Percentiles rank a stretch among this genome's conserved stretches.
phyloP scores from a whole-genome alignment of 2,329 filamentous ascomycete species.

The Sarocladium oryzae region DNA sequence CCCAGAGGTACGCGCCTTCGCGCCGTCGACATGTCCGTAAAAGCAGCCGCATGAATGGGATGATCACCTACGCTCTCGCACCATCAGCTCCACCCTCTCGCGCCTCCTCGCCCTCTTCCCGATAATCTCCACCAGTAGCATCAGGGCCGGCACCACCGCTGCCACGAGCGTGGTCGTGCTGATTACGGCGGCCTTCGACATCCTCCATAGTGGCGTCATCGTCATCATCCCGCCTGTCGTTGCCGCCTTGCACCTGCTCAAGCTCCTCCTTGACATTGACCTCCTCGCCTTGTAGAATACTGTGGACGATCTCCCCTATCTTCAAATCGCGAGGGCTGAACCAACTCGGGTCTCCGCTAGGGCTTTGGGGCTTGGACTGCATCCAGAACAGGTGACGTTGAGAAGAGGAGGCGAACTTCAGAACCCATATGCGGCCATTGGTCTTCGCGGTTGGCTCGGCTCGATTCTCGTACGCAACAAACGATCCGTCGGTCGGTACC shows the following conservation, averaged over 20 bases:
- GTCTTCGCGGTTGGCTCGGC: slow-evolving; percentile 55
- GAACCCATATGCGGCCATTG: slow-evolving; percentile 84
- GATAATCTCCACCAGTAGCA: slow-evolving; percentile 85
- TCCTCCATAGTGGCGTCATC: slow-evolving; percentile 50
- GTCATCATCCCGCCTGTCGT: slow-evolving; percentile 51
- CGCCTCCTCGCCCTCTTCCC: slow-evolving; percentile 81
- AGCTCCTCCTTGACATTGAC: slow-evolving; percentile 73
- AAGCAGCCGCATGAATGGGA: slow-evolving; percentile 23
- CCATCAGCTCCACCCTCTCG: slow-evolving; percentile 94
- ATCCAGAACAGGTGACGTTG: slow-evolving; percentile 94
- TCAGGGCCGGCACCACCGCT: slow-evolving; percentile 78
- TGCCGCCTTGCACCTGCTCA: slow-evolving; percentile 44
- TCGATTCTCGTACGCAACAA: slow-evolving; percentile 68
- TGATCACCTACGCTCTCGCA: slow-evolving; percentile 92
- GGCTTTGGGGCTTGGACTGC: slow-evolving; percentile 78
- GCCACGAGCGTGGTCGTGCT: slow-evolving; percentile 43
- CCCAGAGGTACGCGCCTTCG: slow-evolving; percentile 10
- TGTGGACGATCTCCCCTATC: slow-evolving; percentile 81
- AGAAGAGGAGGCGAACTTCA: slow-evolving; percentile 91
- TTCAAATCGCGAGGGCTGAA: slow-evolving; percentile 82
- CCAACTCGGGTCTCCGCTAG: slow-evolving; percentile 62
- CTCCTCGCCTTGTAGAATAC: slow-evolving; percentile 80
- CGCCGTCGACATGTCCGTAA: slow-evolving; percentile 18
- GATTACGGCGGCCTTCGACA: slow-evolving; percentile 54
- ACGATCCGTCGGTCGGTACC: slow-evolving; percentile 83